Evolutionary conservation across 495 filamentous ascomycete species (phyloP).

Genomic region (Viridothelium virens): DNA sequence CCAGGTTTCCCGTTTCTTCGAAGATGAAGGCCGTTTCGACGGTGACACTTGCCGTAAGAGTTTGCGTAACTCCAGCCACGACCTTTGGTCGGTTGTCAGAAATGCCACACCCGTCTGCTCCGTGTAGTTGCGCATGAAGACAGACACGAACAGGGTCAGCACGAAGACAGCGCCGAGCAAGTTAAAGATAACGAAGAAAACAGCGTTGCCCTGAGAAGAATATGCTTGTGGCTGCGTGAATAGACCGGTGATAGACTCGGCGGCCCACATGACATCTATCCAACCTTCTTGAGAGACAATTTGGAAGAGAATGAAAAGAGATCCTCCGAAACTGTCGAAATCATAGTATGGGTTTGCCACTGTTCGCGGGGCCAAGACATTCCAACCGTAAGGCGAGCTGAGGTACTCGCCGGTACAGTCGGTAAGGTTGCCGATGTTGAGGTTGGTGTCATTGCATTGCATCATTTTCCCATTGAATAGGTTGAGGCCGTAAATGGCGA

Average conservation of each 20-base stretch:
- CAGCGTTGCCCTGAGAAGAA: conserved; percentile 69
- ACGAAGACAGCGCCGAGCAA: conserved; percentile 95
- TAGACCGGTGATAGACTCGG: conserved; percentile 71
- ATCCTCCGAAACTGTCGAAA: conserved; percentile 89
- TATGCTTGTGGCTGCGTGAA: conserved; percentile 61
- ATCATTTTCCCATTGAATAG: conserved; percentile 80
- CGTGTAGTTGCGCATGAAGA: conserved; percentile 99
- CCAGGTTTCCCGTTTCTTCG: conserved; percentile 64
- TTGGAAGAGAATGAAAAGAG: conserved; percentile 94
- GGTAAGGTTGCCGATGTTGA: conserved; percentile 47
- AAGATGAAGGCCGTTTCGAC: conserved; percentile 74
- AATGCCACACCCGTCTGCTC: conserved; percentile 98
- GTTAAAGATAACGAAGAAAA: conserved; percentile 97
- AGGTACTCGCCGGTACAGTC: conserved; percentile 79
- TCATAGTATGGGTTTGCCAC: conserved; percentile 76
- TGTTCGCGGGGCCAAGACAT: conserved; percentile 70
- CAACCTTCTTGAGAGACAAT: conserved; percentile 99
- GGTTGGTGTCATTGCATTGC: conserved; percentile 64
- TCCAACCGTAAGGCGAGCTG: conserved; percentile 72
- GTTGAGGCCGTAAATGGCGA: conserved; percentile 91
- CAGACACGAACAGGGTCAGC: conserved; percentile 93
- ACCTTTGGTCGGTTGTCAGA: conserved; percentile 90
- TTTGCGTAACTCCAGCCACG: conserved; percentile 93
- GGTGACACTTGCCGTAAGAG: conserved; percentile 87
- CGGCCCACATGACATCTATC: conserved; percentile 80